Evolutionary conservation across 2,329 filamentous ascomycete species (phyloP), one percentile per base, ranked within the genome.

Genomic region (Trichoderma sp.): DNA sequence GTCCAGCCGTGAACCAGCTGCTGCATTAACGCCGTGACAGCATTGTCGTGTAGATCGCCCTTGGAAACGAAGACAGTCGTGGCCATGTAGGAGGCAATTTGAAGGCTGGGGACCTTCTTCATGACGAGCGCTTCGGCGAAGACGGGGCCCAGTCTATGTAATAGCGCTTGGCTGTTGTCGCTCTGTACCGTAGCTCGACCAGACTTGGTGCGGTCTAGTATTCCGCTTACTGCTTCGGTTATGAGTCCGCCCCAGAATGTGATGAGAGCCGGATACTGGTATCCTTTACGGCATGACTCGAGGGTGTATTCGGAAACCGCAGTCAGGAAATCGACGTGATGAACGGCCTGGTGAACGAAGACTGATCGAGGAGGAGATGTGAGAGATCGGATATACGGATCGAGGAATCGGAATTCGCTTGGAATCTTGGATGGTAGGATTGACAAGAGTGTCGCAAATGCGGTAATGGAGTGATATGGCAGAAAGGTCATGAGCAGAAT

Each of bases 211-310:
- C 86, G 87, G 75, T 97, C 93, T 69, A 98, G 81, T 83, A 96
- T 93, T 35, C 89, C 91, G 72, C 92, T 92, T 70, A 96, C 86
- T 13, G 94, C 90, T 80, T 99, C 94, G 0, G 93, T 93, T 78
- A 92, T 90, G 63, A 97, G 85, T 57, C 93, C 91, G 5, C 92
- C 93, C 95, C 96, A 99, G 78, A 99, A 97, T 0, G 92, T 91
- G 67, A 97, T 82, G 70, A 97, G 82, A 1, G 89, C 88, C 49
- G 92, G 88, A 74, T 96, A 92, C 66, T 95, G 89, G 69, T 92
- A 90, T 65, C 89, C 87, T 52, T 87, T 84, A 65, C 88, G 87
- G 76, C 93, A 91, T 29, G 92, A 89, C 69, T 90, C 88, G 33
- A 97, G 82, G 14, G 93, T 90, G 80, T 97, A 93, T 68, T 88